These are phyloP conservation scores for Coemansia sp. DNA, from an alignment of 192 early-diverging fungal genomes.

Conservation along the genomic window DNA sequence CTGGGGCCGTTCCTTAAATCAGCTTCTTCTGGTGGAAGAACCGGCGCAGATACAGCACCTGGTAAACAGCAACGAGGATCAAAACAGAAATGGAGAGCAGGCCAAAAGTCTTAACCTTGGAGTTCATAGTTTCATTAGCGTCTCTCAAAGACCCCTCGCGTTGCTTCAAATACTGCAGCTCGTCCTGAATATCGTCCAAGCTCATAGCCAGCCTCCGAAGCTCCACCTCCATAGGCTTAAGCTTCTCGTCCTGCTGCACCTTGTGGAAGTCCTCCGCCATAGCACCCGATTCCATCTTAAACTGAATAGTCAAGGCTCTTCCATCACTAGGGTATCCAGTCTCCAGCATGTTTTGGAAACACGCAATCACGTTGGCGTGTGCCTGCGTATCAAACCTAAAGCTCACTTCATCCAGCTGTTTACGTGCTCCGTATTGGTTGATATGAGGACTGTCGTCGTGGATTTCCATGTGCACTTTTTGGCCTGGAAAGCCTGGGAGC, in stretches of 20 bases:
- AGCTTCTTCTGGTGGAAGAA: constrained; percentile 91
- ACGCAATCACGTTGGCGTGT: constrained; percentile 80
- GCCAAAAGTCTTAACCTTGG: constrained; percentile 63
- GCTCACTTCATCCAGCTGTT: constrained; percentile 57
- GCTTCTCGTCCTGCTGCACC: constrained; percentile 69
- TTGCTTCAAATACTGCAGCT: constrained; percentile 80
- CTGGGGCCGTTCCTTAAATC: constrained; percentile 50
- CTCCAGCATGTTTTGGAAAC: constrained; percentile 74
- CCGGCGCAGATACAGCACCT: constrained; percentile 77
- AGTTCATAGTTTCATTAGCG: constrained; percentile 92
- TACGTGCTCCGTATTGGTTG: constrained; percentile 71
- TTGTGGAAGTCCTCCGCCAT: constrained; percentile 74
- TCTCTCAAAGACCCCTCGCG: constrained; percentile 82
- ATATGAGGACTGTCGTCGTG: constrained; percentile 65
- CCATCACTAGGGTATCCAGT: constrained; percentile 51
- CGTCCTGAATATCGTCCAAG: constrained; percentile 72
- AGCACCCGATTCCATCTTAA: constrained; percentile 81
- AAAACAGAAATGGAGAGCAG: constrained; percentile 77
- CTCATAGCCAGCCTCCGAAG: constrained; percentile 73
- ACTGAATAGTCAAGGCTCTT: constrained; percentile 59
- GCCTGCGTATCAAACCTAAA: constrained; percentile 81
- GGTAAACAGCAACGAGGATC: constrained; percentile 65
- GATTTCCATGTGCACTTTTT: constrained; percentile 61
- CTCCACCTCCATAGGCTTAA: constrained; percentile 88
- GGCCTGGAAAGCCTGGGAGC: constrained; percentile 64